Conservation (phyloP, 768 basidiomycete genomes). For the Calocybe cyanea region DNA sequence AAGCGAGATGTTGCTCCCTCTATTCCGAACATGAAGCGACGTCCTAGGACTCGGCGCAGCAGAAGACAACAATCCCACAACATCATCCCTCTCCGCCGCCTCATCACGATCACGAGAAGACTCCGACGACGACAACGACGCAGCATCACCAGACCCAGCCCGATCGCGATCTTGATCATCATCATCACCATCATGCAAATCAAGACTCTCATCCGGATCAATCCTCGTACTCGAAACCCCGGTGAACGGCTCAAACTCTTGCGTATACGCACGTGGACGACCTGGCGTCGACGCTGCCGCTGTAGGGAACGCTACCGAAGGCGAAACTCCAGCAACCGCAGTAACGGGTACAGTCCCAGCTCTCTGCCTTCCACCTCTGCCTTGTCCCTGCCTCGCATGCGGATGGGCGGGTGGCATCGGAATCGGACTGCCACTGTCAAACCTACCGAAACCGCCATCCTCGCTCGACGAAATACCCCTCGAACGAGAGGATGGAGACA, state of each 20-base stretch:
- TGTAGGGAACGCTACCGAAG: slow-evolving; percentile 25
- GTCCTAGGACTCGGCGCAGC: slow-evolving; percentile 46
- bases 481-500: slow-evolving; percentile 40
- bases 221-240: no score
- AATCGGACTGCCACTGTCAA: slow-evolving; percentile 32
- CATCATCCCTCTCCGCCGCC: slow-evolving; percentile 61
- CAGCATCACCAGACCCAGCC: slow-evolving; percentile 4
- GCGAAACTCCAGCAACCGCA: slow-evolving; percentile 13
- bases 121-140: slow-evolving; percentile 24
- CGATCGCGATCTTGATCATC: slow-evolving; percentile 9
- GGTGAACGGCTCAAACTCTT: slow-evolving; percentile 18
- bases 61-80: slow-evolving; percentile 47
- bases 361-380: slow-evolving; percentile 25
- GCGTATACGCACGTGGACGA: slow-evolving; percentile 12
- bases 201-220: not conserved
- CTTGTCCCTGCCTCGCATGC: slow-evolving; percentile 23
- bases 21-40: slow-evolving; percentile 41
- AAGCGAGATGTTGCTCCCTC: slow-evolving; percentile 31
- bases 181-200: no score
- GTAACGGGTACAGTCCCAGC: slow-evolving; percentile 32
- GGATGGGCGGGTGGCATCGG: slow-evolving; percentile 44
- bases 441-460: slow-evolving; percentile 31
- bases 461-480: slow-evolving; percentile 28
- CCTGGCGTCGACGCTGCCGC: no score
- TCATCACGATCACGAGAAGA: slow-evolving; percentile 39